phyloP scores from a whole-genome alignment of 352 stramenopile species.

The Phytophthora sansomeana region DNA sequence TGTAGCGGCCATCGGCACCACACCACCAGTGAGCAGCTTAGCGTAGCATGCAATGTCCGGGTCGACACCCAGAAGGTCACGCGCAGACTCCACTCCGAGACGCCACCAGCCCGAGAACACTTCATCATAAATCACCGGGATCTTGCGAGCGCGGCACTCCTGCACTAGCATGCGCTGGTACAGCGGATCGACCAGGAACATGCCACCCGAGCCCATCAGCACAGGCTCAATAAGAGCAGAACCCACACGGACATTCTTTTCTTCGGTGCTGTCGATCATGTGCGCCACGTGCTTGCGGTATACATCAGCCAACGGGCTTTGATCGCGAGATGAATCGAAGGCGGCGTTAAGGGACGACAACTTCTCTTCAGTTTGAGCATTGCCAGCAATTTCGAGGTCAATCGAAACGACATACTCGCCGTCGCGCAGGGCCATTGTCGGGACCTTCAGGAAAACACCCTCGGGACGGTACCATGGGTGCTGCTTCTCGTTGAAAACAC shows the following conservation, averaged over 20 bases:
- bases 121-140: conserved; percentile 94
- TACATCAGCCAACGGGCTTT: conserved; percentile 44
- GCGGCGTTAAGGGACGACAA: conserved; percentile 58
- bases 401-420: conserved; percentile 68
- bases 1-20: conserved; percentile 89
- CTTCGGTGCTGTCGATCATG: conserved; percentile 54
- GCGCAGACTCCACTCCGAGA: conserved; percentile 85
- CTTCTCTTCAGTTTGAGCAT: conserved; percentile 37
- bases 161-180: conserved; percentile 92
- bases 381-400: conserved; percentile 53
- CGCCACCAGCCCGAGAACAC: conserved; percentile 93
- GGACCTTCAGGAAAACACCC: conserved; percentile 82
- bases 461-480: conserved; percentile 92
- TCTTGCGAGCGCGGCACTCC: conserved; percentile 72
- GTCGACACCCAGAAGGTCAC: conserved; percentile 86
- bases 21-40: conserved; percentile 92
- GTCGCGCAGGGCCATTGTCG: conserved; percentile 71
- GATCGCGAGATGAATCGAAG: conserved; percentile 56
- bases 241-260: conserved; percentile 59
- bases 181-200: conserved; percentile 93
- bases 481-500: conserved; percentile 92
- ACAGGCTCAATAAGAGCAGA: conserved; percentile 92
- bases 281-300: conserved; percentile 76
- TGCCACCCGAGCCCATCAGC: conserved; percentile 88
- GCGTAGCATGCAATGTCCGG: conserved; percentile 93